Percentiles rank a stretch among this genome's conserved stretches.
Evolutionary conservation across 1,139 yeast species (phyloP).

Genomic region (Ashbya aceris): DNA sequence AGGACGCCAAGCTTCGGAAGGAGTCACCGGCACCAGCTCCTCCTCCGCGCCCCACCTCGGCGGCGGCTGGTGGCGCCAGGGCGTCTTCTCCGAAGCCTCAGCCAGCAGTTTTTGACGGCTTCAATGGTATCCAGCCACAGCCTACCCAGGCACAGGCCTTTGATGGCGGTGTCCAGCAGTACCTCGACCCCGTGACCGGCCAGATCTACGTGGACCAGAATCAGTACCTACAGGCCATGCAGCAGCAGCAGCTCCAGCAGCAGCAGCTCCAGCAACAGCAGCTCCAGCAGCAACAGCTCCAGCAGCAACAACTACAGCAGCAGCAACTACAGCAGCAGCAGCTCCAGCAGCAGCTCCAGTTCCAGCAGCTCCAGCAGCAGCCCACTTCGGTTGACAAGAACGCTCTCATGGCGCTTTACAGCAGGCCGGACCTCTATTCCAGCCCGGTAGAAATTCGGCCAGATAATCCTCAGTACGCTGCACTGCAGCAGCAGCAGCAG

Average conservation of each 20-base stretch:
- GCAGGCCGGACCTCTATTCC: conserved; percentile 26
- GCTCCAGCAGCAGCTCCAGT: conserved; percentile 18
- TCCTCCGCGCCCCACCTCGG: conserved; percentile 7
- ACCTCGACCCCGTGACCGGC: conserved; percentile 27
- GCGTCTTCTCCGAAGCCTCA: conserved; percentile 16
- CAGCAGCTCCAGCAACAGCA: conserved; percentile 13
- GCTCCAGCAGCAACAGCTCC: conserved; percentile 18
- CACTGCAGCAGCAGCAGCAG: conserved; percentile 25
- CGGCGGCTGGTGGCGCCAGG: conserved; percentile 11
- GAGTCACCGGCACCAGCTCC: conserved; percentile 7
- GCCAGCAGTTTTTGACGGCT: conserved; percentile 29
- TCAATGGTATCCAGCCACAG: conserved; percentile 9
- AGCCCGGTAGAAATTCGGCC: conserved; percentile 25
- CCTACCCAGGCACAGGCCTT: conserved; percentile 9
- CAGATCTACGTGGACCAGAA: conserved; percentile 25
- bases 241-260: conserved; percentile 13
- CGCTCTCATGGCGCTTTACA: conserved; percentile 27
- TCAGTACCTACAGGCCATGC: conserved; percentile 17
- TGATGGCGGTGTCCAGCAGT: conserved; percentile 27
- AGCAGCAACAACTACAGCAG: conserved; percentile 13
- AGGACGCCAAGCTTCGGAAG: conserved; percentile 5
- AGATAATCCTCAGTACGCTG: conserved; percentile 33
- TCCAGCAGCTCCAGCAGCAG: conserved; percentile 13
- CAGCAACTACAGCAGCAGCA: conserved; percentile 19
- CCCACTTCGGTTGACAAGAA: conserved; percentile 15